A percentile compares a stretch with the other conserved stretches of the same genome.
Evolutionary conservation across 306 rosid genomes (phyloP).

Genomic region (Notholithocarpus densiflorus): DNA sequence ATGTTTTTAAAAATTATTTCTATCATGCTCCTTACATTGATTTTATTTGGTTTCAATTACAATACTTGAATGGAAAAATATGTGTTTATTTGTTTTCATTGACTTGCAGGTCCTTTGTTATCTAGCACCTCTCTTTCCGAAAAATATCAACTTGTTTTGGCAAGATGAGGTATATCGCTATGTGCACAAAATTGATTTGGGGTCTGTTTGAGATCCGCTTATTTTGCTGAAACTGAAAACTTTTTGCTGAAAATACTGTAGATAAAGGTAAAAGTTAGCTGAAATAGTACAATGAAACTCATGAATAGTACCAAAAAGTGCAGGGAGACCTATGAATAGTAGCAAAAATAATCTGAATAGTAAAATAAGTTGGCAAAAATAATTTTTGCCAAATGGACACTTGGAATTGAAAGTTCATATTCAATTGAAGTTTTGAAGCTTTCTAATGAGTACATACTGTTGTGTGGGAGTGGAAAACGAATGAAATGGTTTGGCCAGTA

Average conservation of each 20-base stretch:
- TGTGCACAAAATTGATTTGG: slow-evolving; percentile 7
- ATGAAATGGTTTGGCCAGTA: background rate
- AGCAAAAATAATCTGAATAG: too few species aligned
- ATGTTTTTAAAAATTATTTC: too few species aligned
- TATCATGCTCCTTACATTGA: background rate
- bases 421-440: background rate
- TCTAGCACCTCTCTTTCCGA: slow-evolving; percentile 90
- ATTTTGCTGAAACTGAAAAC: too few species aligned
- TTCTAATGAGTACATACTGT: background rate
- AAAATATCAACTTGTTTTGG: slow-evolving; percentile 76
- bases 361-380: too few species aligned
- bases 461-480: background rate
- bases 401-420: background rate
- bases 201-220: too few species aligned
- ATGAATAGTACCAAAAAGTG: too few species aligned
- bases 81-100: slow-evolving; percentile 24
- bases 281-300: too few species aligned
- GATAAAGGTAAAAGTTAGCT: too few species aligned
- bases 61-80: slow-evolving; percentile 18
- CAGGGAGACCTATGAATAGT: too few species aligned
- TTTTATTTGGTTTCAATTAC: background rate
- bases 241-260: too few species aligned
- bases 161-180: slow-evolving; percentile 83
- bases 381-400: too few species aligned
- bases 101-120: slow-evolving; percentile 69